Percentiles rank a stretch among this genome's conserved stretches.
Conservation (phyloP, 768 basidiomycete species). For the Rhizopogon rudus region DNA sequence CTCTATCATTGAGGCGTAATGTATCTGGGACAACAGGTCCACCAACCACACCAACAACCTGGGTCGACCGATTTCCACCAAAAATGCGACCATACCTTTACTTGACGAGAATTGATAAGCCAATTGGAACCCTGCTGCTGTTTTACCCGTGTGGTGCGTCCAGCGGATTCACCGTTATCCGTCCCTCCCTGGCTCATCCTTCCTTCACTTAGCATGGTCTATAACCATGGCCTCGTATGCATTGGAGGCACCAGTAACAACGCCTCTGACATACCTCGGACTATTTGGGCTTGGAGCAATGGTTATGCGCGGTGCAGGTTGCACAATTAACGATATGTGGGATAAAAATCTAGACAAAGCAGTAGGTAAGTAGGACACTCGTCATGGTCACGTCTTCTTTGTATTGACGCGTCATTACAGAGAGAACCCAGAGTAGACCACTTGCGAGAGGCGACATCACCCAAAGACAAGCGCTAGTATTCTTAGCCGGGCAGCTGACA, state of each 20-base stretch:
- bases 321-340: constrained; percentile 99
- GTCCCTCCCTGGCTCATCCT: not conserved
- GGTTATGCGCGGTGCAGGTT: constrained; percentile 97
- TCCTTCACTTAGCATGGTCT: constrained; percentile 78
- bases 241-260: constrained; percentile 55
- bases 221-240: constrained; percentile 96
- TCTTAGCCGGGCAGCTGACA: constrained; percentile 78
- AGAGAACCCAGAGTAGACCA: constrained; percentile 83
- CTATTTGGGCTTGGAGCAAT: constrained; percentile 89
- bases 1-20: constrained; percentile 9
- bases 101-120: constrained; percentile 90
- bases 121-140: constrained; percentile 87
- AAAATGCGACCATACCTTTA: constrained; percentile 74
- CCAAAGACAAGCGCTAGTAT: constrained; percentile 66
- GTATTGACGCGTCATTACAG: constrained; percentile 32
- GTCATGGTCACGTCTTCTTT: not conserved
- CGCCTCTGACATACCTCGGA: constrained; percentile 69
- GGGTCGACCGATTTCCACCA: constrained; percentile 63
- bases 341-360: constrained; percentile 87
- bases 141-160: constrained; percentile 91
- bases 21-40: constrained; percentile 1
- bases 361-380: constrained; percentile 56
- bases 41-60: constrained; percentile 35
- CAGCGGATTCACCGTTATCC: not conserved
- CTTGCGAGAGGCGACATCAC: constrained; percentile 82